Base-by-base conservation (phyloP, 1,284 basidiomycete species). In the Trametes hirsuta region DNA sequence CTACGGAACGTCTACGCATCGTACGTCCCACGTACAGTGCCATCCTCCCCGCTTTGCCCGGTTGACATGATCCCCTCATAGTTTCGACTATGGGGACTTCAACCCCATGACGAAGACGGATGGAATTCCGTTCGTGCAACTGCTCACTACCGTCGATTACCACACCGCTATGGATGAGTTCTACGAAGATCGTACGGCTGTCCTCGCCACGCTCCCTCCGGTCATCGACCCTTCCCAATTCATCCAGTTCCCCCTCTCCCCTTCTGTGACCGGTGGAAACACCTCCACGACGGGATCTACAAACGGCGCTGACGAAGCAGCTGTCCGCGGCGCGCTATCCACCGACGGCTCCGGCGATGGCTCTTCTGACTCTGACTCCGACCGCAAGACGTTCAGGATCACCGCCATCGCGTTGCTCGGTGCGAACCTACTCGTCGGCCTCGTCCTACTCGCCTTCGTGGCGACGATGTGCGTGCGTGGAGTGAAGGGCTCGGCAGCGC, bases 11-110 rank as follows among this genome's bases (percentile, higher is more conserved):
- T 71, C 61, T 80, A 79, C 69, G 74, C 74, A 11, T 72, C 77
- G 64, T 79, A 71, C 58, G 70, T 64, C 10, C 34, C 24, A 71
- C 58, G 70, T 64, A 6, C 34, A n/a, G 21, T 14, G 11, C 4
- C 25, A 6, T 35, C 21, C 14, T 15, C 18, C n/a, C 24, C 39
- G 34, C 22, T 9, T 37, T 22, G 4, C 18, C 44, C 41, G 45
- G 9, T 35, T 18, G 34, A 12, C 30, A 11, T 46, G 44, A 4
- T 24, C 22, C 37, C n/a, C 24, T 11, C 47, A 0, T 51, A 71
- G 71, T 10, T 82, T 80, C 69, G 77, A 82, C 66, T 78, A 78
- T 59, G 80, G 79, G 47, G 72, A 76, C 68, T 71, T 63, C 50
- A 64, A 69, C 45, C 53, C 66, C 4, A 53, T 61, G 45, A 62